Evolutionary conservation across 306 rosid genomes (phyloP), one percentile per base, ranked within the genome.

Genomic region (Cucumis hystrix): DNA sequence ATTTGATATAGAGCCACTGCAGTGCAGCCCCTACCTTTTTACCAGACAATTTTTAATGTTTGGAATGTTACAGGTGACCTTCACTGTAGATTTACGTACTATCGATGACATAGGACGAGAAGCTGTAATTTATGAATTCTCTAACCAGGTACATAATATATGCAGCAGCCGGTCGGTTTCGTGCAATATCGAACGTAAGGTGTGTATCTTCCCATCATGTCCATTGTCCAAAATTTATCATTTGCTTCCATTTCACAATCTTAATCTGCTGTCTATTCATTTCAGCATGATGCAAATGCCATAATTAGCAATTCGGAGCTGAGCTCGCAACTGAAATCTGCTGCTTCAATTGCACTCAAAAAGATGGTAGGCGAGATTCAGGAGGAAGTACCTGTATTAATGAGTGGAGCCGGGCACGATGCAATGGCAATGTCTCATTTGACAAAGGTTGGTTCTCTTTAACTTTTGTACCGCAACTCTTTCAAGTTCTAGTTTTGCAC

Each of bases 371-470:
- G 88, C 71, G 93, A 88, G 75, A 86, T 90, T 79, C 90, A 83
- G 75, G 92, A 84, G 40, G 88, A 95, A 78, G 83, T 92, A 23
- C 97, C 97, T 18, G 76, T 84, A 45, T 74, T 95, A 68, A 95
- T 90, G 96, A 95, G 98, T 80, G 97, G 97, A 64, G 98, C 98
- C 28, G 97, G 97, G 15, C 98, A 92, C 47, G 98, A 95, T 83
- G 96, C 97, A 33, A 95, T 95, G 98, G 97, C 97, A 49, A 87
- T 95, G 82, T 90, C 97, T 76, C 97, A 80, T 84, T 85, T 95
- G 71, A 92, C 98, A 8, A 92, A 90, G 97, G 98, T 87, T 76
- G 77, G 66, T 70, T 82, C 75, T 63, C 55, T 23, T 30, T 33
- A 58, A 75, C 68, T 39, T 21, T 6, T 11, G 8, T 73, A 17